Conservation (phyloP, 1,284 basidiomycete species). For the Porodaedalea pini region DNA sequence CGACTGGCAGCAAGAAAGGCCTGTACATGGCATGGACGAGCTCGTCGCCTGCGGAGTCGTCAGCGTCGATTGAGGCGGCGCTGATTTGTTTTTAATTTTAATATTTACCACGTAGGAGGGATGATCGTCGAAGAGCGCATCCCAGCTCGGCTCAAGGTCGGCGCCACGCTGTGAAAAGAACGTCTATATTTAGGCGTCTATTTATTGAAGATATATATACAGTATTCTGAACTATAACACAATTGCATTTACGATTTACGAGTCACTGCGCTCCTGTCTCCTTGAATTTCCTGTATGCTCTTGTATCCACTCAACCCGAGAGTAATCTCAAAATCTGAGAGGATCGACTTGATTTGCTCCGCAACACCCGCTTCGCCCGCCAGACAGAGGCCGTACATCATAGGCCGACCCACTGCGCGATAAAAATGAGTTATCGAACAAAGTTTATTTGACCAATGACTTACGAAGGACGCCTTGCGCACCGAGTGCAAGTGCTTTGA, state of each 20-base stretch:
- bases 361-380: constrained; percentile 53
- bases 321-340: constrained; percentile 55
- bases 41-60: not conserved
- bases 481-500: constrained; percentile 72
- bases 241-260: not conserved
- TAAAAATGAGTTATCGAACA: not conserved
- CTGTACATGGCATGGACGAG: not conserved
- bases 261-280: constrained; percentile 9
- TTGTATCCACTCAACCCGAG: constrained; percentile 44
- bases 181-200: not conserved
- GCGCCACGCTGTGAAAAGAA: not conserved
- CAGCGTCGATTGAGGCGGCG: not conserved
- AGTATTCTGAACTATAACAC: not conserved
- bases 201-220: not conserved
- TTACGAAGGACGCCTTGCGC: constrained; percentile 62
- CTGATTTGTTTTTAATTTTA: not conserved
- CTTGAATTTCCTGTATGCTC: constrained; percentile 35
- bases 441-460: constrained; percentile 34
- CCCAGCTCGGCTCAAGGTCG: not conserved
- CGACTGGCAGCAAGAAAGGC: constrained; percentile 12
- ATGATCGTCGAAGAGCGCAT: not conserved
- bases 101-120: not conserved
- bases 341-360: constrained; percentile 45
- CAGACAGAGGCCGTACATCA: constrained; percentile 51
- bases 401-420: constrained; percentile 41